A percentile compares a stretch with the other conserved stretches of the same genome.
Conservation (phyloP, 2,329 filamentous ascomycete species). For the Alternaria ventricosa region DNA sequence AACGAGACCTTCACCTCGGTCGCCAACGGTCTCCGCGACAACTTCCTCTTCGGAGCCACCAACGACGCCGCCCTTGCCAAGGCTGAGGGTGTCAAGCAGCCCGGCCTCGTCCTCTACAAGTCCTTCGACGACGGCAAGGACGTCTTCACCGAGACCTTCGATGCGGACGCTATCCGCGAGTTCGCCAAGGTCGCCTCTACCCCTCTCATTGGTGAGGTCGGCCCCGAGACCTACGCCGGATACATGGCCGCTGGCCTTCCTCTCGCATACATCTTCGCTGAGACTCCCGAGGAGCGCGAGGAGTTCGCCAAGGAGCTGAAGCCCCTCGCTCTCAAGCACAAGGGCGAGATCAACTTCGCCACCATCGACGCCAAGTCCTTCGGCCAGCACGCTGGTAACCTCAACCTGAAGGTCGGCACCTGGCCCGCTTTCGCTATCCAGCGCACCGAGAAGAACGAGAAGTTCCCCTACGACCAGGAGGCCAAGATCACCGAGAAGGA, state of each 20-base stretch:
- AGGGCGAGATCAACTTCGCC: conserved; percentile 95
- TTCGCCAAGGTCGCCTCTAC: conserved; percentile 87
- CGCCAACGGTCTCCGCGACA: conserved; percentile 80
- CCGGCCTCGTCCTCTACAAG: conserved; percentile 94
- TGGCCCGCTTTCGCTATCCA: conserved; percentile 99
- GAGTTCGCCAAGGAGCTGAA: conserved; percentile 78
- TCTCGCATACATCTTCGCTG: conserved; percentile 96
- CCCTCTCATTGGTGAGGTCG: conserved; percentile 92
- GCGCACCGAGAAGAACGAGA: conserved; percentile 92
- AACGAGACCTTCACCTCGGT: conserved; percentile 83
- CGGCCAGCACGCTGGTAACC: conserved; percentile 92
- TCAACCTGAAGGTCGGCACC: conserved; percentile 94
- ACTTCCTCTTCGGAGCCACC: conserved; percentile 89
- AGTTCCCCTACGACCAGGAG: conserved; percentile 91
- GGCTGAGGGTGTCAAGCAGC: conserved; percentile 86
- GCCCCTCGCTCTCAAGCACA: conserved; percentile 87
- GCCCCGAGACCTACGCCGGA: conserved; percentile 91
- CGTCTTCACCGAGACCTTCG: conserved; percentile 81
- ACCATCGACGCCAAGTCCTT: conserved; percentile 95
- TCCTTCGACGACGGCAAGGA: conserved; percentile 96
- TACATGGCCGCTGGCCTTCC: conserved; percentile 95
- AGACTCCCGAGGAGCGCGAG: conserved; percentile 87
- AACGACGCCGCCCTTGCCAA: conserved; percentile 84
- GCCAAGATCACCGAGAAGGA: conserved; percentile 76
- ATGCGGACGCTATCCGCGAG: conserved; percentile 76